These are phyloP conservation scores for Vitis hybrid DNA, from an alignment of 177 flowering plant genomes.

Conservation along the genomic window DNA sequence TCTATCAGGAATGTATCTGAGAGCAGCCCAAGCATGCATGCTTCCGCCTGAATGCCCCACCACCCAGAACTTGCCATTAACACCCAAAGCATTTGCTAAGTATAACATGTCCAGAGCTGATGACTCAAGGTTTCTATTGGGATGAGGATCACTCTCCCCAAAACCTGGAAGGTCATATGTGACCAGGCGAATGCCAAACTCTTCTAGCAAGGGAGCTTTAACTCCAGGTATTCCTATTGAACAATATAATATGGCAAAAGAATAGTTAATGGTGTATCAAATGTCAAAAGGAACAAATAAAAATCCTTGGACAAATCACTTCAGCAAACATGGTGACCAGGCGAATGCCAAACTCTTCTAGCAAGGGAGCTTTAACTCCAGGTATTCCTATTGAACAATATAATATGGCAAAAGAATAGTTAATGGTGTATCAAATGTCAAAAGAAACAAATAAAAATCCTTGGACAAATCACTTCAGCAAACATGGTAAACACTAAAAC, in stretches of 20 bases:
- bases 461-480: background rate
- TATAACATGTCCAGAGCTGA: conserved; percentile 66
- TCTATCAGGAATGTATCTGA: conserved; percentile 69
- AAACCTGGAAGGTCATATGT: conserved; percentile 94
- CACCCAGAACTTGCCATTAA: conserved; percentile 76
- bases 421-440: background rate
- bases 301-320: too few relatives aligned
- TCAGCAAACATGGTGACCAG: conserved; percentile 33
- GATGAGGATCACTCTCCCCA: conserved; percentile 95
- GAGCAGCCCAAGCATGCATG: conserved; percentile 85
- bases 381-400: conserved; percentile 48
- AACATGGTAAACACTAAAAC: background rate
- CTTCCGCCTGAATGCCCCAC: conserved; percentile 69
- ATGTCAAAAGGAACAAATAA: too few relatives aligned
- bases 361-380: conserved; percentile 54
- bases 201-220: conserved; percentile 55
- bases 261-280: background rate
- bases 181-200: conserved; percentile 73
- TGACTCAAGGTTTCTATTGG: conserved; percentile 59
- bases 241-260: background rate
- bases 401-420: background rate
- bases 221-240: conserved; percentile 65
- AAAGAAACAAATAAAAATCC: background rate
- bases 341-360: conserved; percentile 78
- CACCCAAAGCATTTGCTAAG: conserved; percentile 59